Conservation (phyloP, 2,329 filamentous ascomycete species). For the Aspergillus bombycis region DNA sequence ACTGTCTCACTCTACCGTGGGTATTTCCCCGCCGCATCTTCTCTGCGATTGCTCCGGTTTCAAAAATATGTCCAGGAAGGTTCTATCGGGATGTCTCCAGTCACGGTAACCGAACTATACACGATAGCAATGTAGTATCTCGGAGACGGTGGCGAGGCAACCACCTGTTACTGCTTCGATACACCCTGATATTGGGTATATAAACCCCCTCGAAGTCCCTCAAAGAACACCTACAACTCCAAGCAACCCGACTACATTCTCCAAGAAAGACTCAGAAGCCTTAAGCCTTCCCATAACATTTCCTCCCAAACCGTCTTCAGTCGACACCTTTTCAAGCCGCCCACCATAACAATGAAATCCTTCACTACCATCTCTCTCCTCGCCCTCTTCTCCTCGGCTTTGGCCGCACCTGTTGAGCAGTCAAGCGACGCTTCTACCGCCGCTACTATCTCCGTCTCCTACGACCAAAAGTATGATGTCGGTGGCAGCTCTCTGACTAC, state of each 20-base stretch:
- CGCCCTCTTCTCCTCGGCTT: conserved; percentile 28
- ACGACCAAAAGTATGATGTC: conserved; percentile 72
- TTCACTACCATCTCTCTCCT: conserved; percentile 25
- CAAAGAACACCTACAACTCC: background rate
- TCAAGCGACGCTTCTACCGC: background rate
- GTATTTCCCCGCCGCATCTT: background rate
- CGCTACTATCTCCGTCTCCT: conserved; percentile 60
- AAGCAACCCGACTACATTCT: background rate
- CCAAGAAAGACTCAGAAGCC: conserved; percentile 1
- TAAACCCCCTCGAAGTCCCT: background rate
- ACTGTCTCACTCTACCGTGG: conserved; percentile 1
- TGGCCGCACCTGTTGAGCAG: conserved; percentile 23
- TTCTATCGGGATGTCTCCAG: background rate
- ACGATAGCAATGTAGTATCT: background rate
- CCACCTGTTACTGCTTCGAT: background rate
- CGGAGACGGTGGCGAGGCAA: background rate
- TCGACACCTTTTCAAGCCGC: background rate
- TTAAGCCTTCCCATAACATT: background rate
- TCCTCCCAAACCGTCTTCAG: background rate
- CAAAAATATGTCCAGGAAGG: background rate
- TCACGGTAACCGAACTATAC: background rate
- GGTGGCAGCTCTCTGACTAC: conserved; percentile 55
- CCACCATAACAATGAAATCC: conserved; percentile 30
- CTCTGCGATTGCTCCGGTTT: conserved; percentile 6
- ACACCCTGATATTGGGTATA: background rate